phyloP scores from a whole-genome alignment of 768 basidiomycete genomes.

The Crassisporium funariophilum region DNA sequence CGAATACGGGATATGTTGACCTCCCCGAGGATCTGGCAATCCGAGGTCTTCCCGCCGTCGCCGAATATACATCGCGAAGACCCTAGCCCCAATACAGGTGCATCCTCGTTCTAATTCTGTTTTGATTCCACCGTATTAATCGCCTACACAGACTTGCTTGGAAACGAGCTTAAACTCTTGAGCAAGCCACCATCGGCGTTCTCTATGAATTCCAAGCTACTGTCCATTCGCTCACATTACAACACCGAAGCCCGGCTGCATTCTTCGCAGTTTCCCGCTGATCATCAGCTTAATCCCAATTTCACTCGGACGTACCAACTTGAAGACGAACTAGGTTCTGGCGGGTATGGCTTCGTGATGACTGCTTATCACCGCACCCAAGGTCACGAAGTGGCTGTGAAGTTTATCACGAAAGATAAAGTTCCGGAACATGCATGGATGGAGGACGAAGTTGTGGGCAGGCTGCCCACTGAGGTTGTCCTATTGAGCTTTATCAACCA shows the following conservation, averaged over 20 bases:
- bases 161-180: constrained; percentile 14
- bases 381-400: constrained; percentile 82
- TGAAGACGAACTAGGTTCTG: constrained; percentile 81
- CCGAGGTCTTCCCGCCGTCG: constrained; percentile 11
- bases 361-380: constrained; percentile 67
- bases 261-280: constrained; percentile 54
- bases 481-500: constrained; percentile 75
- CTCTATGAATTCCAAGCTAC: background rate
- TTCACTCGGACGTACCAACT: constrained; percentile 66
- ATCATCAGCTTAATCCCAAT: constrained; percentile 58
- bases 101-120: background rate
- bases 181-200: constrained; percentile 2
- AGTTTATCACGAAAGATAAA: constrained; percentile 89
- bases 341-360: constrained; percentile 96
- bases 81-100: background rate
- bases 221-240: constrained; percentile 19
- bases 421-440: constrained; percentile 62
- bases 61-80: constrained; percentile 1
- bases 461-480: constrained; percentile 80
- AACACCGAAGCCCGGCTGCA: constrained; percentile 36
- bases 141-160: constrained; percentile 4
- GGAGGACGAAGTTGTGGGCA: constrained; percentile 60
- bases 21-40: constrained; percentile 8
- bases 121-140: too few relatives aligned
- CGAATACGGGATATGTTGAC: constrained; percentile 6